Conservation (phyloP, 169 alveolate species). For the Sarcocystis neurona region DNA sequence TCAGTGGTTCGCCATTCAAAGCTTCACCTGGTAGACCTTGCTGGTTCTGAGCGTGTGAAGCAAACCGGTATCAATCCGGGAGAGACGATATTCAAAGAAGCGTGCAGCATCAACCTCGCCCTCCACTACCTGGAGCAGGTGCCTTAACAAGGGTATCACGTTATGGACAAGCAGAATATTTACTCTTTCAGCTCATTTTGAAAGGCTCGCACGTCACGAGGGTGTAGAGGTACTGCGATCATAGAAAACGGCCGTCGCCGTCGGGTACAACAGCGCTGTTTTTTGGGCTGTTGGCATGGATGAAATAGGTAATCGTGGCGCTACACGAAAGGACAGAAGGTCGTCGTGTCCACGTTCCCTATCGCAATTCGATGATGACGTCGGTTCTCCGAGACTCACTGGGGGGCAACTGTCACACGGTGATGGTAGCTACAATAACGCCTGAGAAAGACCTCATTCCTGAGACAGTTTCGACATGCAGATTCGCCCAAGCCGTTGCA, state of each 20-base stretch:
- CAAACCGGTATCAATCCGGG: constrained; percentile 82
- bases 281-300: too few relatives aligned
- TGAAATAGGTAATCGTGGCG: constrained; percentile 67
- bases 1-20: constrained; percentile 88
- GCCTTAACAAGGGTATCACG: too few relatives aligned
- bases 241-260: too few relatives aligned
- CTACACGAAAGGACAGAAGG: constrained; percentile 46
- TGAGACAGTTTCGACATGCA: constrained; percentile 86
- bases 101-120: constrained; percentile 86
- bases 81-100: constrained; percentile 85
- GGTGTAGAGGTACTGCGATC: too few relatives aligned
- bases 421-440: constrained; percentile 88
- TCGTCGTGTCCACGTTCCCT: constrained; percentile 81
- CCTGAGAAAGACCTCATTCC: constrained; percentile 79
- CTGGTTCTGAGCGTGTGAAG: constrained; percentile 93
- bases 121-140: constrained; percentile 87
- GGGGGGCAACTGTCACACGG: constrained; percentile 93
- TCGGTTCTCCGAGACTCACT: constrained; percentile 90
- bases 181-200: too few relatives aligned
- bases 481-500: constrained; percentile 70
- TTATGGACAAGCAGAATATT: too few relatives aligned
- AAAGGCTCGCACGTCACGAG: too few relatives aligned
- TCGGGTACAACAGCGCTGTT: too few relatives aligned
- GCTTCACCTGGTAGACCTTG: constrained; percentile 92
- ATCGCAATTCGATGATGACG: constrained; percentile 93